phyloP scores from a whole-genome alignment of 2,329 filamentous ascomycete species.

The Simplicillium aogashimaense region DNA sequence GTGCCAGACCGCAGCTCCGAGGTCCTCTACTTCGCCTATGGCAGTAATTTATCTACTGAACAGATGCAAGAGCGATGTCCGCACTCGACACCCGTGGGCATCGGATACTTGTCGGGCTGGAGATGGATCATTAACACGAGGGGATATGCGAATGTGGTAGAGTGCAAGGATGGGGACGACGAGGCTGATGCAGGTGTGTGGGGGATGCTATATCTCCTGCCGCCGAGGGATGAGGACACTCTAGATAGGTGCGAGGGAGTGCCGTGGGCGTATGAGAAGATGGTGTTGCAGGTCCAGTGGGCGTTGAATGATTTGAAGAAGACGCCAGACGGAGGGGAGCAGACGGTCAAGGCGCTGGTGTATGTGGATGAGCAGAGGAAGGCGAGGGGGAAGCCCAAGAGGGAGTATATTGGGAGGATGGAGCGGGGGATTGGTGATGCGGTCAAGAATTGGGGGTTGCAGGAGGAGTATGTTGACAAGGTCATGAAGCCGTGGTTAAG shows the following conservation, averaged over 20 bases:
- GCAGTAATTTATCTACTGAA: slow-evolving; percentile 55
- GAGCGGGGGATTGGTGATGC: slow-evolving; percentile 54
- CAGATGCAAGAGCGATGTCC: slow-evolving; percentile 59
- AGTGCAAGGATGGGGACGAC: slow-evolving; percentile 4
- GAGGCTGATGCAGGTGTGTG: slow-evolving; percentile 33
- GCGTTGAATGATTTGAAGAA: slow-evolving; percentile 11
- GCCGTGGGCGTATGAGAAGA: slow-evolving; percentile 50
- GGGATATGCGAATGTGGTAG: slow-evolving; percentile 60
- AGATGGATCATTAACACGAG: slow-evolving; percentile 57
- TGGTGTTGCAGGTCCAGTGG: slow-evolving; percentile 21
- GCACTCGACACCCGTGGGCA: slow-evolving; percentile 40
- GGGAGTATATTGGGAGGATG: slow-evolving; percentile 55
- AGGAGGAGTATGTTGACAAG: slow-evolving; percentile 40
- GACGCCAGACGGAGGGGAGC: slow-evolving; percentile 8
- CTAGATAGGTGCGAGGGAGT: slow-evolving; percentile 55
- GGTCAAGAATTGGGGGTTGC: slow-evolving; percentile 39
- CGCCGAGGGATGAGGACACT: slow-evolving; percentile 34
- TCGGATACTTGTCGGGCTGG: slow-evolving; percentile 47
- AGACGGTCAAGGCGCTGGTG: slow-evolving; percentile 34
- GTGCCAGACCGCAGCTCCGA: slow-evolving; percentile 23
- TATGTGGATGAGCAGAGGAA: slow-evolving; percentile 45
- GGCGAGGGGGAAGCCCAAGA: slow-evolving; percentile 27
- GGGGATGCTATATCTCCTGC: slow-evolving; percentile 46
- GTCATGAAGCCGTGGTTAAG: slow-evolving; percentile 35
- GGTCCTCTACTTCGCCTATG: slow-evolving; percentile 59